Base-by-base conservation (phyloP, 441 rosid species). In the Populus hybrid region DNA sequence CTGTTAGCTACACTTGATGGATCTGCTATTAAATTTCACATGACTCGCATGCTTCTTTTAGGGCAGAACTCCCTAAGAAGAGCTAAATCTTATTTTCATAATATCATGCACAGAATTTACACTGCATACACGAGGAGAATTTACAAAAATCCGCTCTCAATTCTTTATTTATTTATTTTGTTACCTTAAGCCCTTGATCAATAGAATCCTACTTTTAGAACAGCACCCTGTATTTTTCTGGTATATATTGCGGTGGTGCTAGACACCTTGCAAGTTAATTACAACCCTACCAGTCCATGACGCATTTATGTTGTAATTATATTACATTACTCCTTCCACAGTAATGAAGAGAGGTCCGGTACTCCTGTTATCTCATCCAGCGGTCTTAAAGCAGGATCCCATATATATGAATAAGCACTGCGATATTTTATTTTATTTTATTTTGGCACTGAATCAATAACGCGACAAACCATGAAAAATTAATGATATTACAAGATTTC, bases 391-490 rank as follows among this genome's bases (percentile, higher is more conserved):
- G 9, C 40, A 36, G 42, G 42, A 68, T 68, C 73, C n/a, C 28
- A 14, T 40, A 6, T 23, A 7, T 40, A 6, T 23, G 1, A n/a
- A 34, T 5, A 6, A 6, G 5, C 32, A 73, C 26, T 7, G 5
- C 32, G 21, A 26, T 14, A 14, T 46, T 46, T 11, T 46, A 19
- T 6, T 46, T 11, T 46, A 19, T 6, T 11, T 46, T 7, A 1
- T 23, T 65, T 65, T 14, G 21, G 67, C 26, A 21, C 24, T n/a
- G n/a, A 7, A 2, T 24, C 11, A 65, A 65, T 12, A 26, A 65
- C 19, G 23, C 69, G 63, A 36, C 30, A 73, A 64, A 38, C 40
- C 36, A 57, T 46, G 21, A 76, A 76, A 75, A 82, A 6, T 7
- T 10, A 23, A 9, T 72, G 46, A 72, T 16, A 35, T 74, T 72